Percentiles rank a stretch among this genome's conserved stretches.
These are phyloP conservation scores for Phlegmacium glaucopus DNA, from an alignment of 768 basidiomycete genomes.

Conservation along the genomic window DNA sequence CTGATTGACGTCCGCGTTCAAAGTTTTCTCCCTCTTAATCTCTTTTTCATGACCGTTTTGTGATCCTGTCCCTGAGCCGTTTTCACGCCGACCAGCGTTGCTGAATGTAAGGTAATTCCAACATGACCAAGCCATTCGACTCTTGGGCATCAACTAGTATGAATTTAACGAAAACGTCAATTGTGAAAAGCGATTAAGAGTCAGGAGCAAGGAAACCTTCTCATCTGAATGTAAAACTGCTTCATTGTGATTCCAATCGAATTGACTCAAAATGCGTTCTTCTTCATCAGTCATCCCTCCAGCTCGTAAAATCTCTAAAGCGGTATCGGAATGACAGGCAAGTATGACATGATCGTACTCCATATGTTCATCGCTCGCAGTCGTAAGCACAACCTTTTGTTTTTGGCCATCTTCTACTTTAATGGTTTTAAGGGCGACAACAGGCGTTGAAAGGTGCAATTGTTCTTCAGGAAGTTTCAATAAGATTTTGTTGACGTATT, in stretches of 20 bases:
- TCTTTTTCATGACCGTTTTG: slow-evolving; percentile 9
- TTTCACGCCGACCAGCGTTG: not conserved
- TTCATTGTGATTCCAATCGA: slow-evolving; percentile 67
- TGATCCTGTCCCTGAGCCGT: slow-evolving; percentile 2
- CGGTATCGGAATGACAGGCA: slow-evolving; percentile 69
- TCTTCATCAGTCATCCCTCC: slow-evolving; percentile 55
- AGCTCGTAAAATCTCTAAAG: slow-evolving; percentile 44
- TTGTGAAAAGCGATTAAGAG: not conserved
- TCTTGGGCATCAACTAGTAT: slow-evolving; percentile 62
- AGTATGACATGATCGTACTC: slow-evolving; percentile 70
- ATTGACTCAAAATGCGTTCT: slow-evolving; percentile 49
- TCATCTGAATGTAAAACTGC: slow-evolving; percentile 66
- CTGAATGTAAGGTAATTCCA: slow-evolving; percentile 77
- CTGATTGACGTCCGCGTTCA: slow-evolving; percentile 44
- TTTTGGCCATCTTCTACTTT: slow-evolving; percentile 9
- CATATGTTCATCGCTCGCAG: slow-evolving; percentile 39
- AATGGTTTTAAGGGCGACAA: slow-evolving; percentile 40
- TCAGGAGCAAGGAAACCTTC: no score
- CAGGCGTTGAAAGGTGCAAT: slow-evolving; percentile 58
- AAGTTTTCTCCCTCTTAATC: slow-evolving; percentile 14
- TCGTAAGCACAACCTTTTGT: slow-evolving; percentile 41
- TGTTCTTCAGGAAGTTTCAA: slow-evolving; percentile 46
- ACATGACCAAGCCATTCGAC: slow-evolving; percentile 62
- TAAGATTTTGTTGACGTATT: slow-evolving; percentile 66
- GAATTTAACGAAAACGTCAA: not conserved